Evolutionary conservation across 164 flowering plant species (phyloP).

Genomic region (Taxillus chinensis): DNA sequence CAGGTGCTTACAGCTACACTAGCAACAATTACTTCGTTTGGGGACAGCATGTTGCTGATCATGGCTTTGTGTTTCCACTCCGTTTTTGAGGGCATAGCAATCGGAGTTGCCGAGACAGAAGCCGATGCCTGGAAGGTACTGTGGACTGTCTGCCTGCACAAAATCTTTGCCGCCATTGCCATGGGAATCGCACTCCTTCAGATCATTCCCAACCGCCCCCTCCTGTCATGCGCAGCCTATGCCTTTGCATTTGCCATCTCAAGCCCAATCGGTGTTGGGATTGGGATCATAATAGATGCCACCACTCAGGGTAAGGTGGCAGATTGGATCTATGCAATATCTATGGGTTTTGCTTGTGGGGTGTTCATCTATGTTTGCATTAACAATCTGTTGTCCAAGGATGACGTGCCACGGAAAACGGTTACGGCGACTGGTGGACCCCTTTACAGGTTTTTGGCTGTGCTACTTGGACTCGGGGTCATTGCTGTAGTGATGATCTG

Average conservation of each 20-base stretch:
- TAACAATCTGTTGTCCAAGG: constrained; percentile 56
- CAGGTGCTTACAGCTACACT: constrained; percentile 5
- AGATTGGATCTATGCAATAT: constrained; percentile 71
- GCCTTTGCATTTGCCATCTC: constrained; percentile 72
- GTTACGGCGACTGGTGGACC: constrained; percentile 23
- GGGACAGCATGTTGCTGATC: constrained; percentile 56
- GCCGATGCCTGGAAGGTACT: constrained; percentile 69
- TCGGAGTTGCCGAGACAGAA: constrained; percentile 61
- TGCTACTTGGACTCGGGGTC: constrained; percentile 43
- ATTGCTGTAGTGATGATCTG: constrained; percentile 79
- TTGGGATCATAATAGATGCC: constrained; percentile 64
- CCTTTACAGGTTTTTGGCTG: constrained; percentile 38
- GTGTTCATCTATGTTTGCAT: constrained; percentile 60
- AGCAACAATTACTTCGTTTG: constrained; percentile 30
- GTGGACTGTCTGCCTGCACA: constrained; percentile 66
- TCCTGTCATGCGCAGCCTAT: constrained; percentile 42
- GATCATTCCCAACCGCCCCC: constrained; percentile 60
- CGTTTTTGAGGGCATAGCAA: constrained; percentile 71
- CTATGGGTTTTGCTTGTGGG: constrained; percentile 74
- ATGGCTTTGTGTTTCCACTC: constrained; percentile 67
- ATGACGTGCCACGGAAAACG: constrained; percentile 25
- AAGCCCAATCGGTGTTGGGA: constrained; percentile 63
- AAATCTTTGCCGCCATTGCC: constrained; percentile 69
- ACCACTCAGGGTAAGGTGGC: constrained; percentile 58
- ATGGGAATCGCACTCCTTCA: constrained; percentile 72